These are phyloP conservation scores for Paraphoma chrysanthemicola DNA, from an alignment of 2,329 filamentous ascomycete species.

Conservation along the genomic window DNA sequence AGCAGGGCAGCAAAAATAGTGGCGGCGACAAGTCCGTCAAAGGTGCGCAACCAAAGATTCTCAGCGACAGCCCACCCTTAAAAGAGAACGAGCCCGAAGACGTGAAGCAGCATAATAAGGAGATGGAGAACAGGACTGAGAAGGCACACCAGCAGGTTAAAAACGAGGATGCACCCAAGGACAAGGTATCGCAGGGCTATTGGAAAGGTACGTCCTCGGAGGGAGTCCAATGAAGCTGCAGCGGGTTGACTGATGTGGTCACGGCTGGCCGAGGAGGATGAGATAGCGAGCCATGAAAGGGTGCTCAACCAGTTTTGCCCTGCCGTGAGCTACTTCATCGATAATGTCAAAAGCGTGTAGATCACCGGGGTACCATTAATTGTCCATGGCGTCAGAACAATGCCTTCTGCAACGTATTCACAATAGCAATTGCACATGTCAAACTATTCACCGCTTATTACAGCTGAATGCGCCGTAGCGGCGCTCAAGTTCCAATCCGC, in stretches of 20 bases:
- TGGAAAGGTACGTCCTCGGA: conserved; percentile 48
- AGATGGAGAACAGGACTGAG: conserved; percentile 53
- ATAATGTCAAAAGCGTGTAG: too few relatives aligned
- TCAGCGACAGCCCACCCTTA: conserved; percentile 44
- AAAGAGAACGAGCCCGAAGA: conserved; percentile 43
- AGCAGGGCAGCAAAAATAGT: conserved; percentile 10
- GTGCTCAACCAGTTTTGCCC: too few relatives aligned
- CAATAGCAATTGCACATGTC: neutral
- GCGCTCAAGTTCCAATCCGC: neutral
- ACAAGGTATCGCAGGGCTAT: conserved; percentile 50
- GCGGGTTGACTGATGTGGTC: neutral
- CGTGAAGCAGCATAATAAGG: conserved; percentile 53
- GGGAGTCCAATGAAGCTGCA: conserved; percentile 31
- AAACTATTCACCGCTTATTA: neutral
- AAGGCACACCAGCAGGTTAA: conserved; percentile 48
- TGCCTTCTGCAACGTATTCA: neutral
- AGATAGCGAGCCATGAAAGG: conserved; percentile 21
- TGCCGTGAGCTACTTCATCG: too few relatives aligned
- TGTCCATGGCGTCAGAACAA: neutral
- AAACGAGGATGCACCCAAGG: conserved; percentile 48
- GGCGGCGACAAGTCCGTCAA: conserved; percentile 21
- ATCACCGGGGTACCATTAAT: too few relatives aligned
- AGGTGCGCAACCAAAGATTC: conserved; percentile 54
- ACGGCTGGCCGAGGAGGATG: neutral
- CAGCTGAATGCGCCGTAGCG: neutral